phyloP scores from a whole-genome alignment of 805 yeast genomes.

The Grigorovia yakushimaensis region DNA sequence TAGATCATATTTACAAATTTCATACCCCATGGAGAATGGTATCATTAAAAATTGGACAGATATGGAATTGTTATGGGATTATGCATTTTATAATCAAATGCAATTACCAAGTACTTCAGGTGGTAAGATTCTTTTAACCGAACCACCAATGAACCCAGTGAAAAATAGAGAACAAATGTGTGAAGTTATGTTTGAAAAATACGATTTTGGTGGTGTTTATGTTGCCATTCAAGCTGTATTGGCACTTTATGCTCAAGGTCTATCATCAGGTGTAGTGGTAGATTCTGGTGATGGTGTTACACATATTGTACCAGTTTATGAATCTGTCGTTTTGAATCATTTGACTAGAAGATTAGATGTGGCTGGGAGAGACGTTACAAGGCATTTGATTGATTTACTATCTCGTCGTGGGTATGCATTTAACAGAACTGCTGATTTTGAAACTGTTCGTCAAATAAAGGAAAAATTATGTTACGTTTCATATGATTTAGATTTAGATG shows the following conservation, averaged over 20 bases:
- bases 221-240: slow-evolving; percentile 98
- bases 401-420: slow-evolving; percentile 96
- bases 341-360: slow-evolving; percentile 86
- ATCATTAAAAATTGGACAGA: slow-evolving; percentile 97
- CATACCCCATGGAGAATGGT: slow-evolving; percentile 99
- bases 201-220: slow-evolving; percentile 85
- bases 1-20: slow-evolving; percentile 78
- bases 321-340: slow-evolving; percentile 92
- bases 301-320: slow-evolving; percentile 96
- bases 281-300: slow-evolving; percentile 95
- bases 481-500: slow-evolving; percentile 84
- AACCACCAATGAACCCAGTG: slow-evolving; percentile 96
- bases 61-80: slow-evolving; percentile 97
- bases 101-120: slow-evolving; percentile 66
- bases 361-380: slow-evolving; percentile 98
- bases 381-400: slow-evolving; percentile 81
- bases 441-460: slow-evolving; percentile 95
- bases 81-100: slow-evolving; percentile 88
- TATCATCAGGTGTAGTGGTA: slow-evolving; percentile 94
- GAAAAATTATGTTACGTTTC: slow-evolving; percentile 94
- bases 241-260: slow-evolving; percentile 94
- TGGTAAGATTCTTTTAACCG: slow-evolving; percentile 78
- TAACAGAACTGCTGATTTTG: slow-evolving; percentile 97
- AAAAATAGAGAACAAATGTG: slow-evolving; percentile 89
- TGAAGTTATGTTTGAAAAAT: slow-evolving; percentile 88